These are phyloP conservation scores for Petrea volubilis DNA, from an alignment of 257 asterid species.

Conservation along the genomic window DNA sequence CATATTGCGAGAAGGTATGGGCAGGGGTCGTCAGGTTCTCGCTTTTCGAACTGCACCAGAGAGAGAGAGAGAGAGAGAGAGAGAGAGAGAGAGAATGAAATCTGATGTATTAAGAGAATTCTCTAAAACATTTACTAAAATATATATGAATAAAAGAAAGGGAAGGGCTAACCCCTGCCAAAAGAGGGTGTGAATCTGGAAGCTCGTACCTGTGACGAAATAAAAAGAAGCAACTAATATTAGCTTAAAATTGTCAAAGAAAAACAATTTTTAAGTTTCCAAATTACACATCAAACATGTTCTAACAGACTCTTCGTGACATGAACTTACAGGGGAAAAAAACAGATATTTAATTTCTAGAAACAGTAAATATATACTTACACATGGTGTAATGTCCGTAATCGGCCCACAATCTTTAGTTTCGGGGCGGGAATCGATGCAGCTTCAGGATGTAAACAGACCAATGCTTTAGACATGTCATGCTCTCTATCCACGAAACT, in stretches of 20 bases:
- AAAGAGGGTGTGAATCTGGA: slow-evolving; percentile 59
- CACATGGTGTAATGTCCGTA: slow-evolving; percentile 51
- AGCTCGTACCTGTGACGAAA: slow-evolving; percentile 54
- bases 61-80: too few species aligned
- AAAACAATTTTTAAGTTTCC: too few species aligned
- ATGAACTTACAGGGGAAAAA: too few species aligned
- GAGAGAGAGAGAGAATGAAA: too few species aligned
- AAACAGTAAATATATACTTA: slow-evolving; percentile 35
- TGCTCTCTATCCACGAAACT: not conserved
- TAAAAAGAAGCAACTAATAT: not conserved
- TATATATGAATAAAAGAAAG: not conserved
- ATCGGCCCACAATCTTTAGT: slow-evolving; percentile 18
- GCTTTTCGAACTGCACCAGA: slow-evolving; percentile 37
- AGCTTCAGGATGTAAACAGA: slow-evolving; percentile 7
- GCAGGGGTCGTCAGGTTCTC: slow-evolving; percentile 46
- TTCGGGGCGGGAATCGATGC: slow-evolving; percentile 31
- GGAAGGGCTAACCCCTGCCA: slow-evolving; percentile 43
- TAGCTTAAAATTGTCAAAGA: too few species aligned
- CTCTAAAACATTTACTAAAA: not conserved
- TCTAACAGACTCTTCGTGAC: not conserved
- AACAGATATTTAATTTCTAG: too few species aligned
- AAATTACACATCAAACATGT: not conserved
- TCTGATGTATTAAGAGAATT: slow-evolving; percentile 15
- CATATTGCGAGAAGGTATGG: slow-evolving; percentile 64
- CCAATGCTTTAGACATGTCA: slow-evolving; percentile 37